phyloP scores from a whole-genome alignment of 768 basidiomycete species.

The Butyriboletus loyo region DNA sequence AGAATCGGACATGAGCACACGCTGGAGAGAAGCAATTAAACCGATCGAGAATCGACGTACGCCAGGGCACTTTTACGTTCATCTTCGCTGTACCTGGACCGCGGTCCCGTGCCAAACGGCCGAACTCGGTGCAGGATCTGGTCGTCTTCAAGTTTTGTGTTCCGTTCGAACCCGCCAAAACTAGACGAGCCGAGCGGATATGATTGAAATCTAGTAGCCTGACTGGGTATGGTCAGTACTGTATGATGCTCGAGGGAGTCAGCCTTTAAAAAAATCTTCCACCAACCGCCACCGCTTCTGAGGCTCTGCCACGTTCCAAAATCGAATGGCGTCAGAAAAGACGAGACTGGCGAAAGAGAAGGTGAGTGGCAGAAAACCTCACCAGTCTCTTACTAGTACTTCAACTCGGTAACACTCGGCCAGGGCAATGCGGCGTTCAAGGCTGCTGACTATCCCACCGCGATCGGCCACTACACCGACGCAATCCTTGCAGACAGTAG shows the following conservation, averaged over 20 bases:
- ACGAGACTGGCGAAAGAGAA: conserved; percentile 35
- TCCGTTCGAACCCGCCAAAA: conserved; percentile 1
- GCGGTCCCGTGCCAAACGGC: conserved; percentile 2
- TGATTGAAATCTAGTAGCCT: too few species aligned
- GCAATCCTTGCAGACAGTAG: conserved; percentile 69
- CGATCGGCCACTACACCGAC: conserved; percentile 83
- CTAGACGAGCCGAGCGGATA: too few species aligned
- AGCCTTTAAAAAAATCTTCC: not conserved
- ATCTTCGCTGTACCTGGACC: not conserved
- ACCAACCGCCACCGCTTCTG: conserved; percentile 7
- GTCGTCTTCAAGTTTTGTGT: not conserved
- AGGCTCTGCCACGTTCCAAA: not conserved
- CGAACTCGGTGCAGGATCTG: not conserved
- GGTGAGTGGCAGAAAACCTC: conserved; percentile 4
- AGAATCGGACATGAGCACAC: conserved; percentile 11
- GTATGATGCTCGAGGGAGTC: not conserved
- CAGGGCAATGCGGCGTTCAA: conserved; percentile 92
- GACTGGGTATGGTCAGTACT: not conserved
- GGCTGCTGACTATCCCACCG: conserved; percentile 67
- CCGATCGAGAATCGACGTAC: conserved; percentile 18
- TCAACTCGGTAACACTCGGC: not conserved
- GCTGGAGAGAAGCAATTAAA: not conserved
- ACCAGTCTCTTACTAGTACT: not conserved
- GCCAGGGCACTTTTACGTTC: conserved; percentile 20
- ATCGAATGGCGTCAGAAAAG: conserved; percentile 34